These are phyloP conservation scores for Nemania sp. DNA, from an alignment of 2,329 filamentous ascomycete genomes.

Conservation along the genomic window DNA sequence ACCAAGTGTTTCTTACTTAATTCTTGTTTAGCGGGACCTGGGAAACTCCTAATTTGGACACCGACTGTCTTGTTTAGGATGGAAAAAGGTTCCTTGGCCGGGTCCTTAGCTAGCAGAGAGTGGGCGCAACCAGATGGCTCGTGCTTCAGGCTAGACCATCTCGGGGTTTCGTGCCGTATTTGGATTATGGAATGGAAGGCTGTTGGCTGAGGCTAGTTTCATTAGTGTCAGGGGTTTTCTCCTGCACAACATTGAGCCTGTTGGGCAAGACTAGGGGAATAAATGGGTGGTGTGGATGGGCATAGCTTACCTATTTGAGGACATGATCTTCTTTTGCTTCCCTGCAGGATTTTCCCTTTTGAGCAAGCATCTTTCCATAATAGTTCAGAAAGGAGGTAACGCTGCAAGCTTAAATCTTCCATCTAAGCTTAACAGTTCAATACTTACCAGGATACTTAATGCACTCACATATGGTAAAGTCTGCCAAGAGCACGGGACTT, in stretches of 20 bases:
- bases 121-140: conserved; percentile 4
- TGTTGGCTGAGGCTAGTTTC: conserved; percentile 6
- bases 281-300: too few species aligned
- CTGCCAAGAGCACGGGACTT: neutral
- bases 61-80: neutral
- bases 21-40: too few species aligned
- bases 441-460: neutral
- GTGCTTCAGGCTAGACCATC: neutral
- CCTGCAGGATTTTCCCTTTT: too few species aligned
- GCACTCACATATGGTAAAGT: too few species aligned
- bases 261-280: neutral
- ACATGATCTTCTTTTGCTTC: too few species aligned
- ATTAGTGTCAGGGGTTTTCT: neutral
- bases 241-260: neutral
- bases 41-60: conserved; percentile 2
- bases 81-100: neutral
- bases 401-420: too few species aligned
- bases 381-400: too few species aligned
- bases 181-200: neutral
- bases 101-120: conserved; percentile 4
- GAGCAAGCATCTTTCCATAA: too few species aligned
- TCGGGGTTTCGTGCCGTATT: neutral
- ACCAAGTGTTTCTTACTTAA: too few species aligned
- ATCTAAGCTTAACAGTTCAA: neutral
- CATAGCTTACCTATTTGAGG: too few species aligned